Evolutionary conservation across 2,329 filamentous ascomycete species (phyloP), one percentile per base, ranked within the genome.

Genomic region (Tolypocladium album): DNA sequence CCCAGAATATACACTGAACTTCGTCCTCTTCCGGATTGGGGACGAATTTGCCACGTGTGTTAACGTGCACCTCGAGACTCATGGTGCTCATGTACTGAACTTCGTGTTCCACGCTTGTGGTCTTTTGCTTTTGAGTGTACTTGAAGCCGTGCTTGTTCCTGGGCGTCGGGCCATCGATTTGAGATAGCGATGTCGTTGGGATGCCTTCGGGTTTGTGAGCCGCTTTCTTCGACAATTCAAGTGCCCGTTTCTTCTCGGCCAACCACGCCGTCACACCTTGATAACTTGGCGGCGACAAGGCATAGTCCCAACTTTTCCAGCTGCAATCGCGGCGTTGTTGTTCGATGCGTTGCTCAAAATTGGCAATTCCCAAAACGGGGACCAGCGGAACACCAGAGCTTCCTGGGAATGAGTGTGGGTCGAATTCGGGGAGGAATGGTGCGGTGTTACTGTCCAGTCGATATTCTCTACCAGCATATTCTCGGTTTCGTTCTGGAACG

Each of bases 11-110:
- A 68, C 89, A 92, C 63, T 88, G 84, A 3, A 99, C 84, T 66
- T 93, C 89, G 70, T 99, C 94, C 65, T 95, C 83, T 66, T 93
- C 90, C 0, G 94, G 94, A 68, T 99, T 92, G 1, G 94, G 92
- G 2, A 91, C 83, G 11, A 97, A 79, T 56, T 84, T 86, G 8
- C 85, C 90, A 60, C 93, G 83, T 4, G 89, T 94, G 66, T 96
- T 96, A 63, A 95, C 88, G 70, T 99, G 93, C 5, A 97, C 76
- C 70, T 99, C 94, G 8, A 99, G 74, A 65, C 92, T 95, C 90
- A 99, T 92, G 22, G 88, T 91, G 66, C 90, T 96, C 94, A 99
- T 97, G 71, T 96, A 96, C 66, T 94, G 89, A 3, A 85, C 86
- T 71, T 95, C 90, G 65, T 93, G 89, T 67, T 90, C 84, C 22